These are phyloP conservation scores for Castanea mollissima DNA, from an alignment of 306 rosid genomes.

Conservation along the genomic window DNA sequence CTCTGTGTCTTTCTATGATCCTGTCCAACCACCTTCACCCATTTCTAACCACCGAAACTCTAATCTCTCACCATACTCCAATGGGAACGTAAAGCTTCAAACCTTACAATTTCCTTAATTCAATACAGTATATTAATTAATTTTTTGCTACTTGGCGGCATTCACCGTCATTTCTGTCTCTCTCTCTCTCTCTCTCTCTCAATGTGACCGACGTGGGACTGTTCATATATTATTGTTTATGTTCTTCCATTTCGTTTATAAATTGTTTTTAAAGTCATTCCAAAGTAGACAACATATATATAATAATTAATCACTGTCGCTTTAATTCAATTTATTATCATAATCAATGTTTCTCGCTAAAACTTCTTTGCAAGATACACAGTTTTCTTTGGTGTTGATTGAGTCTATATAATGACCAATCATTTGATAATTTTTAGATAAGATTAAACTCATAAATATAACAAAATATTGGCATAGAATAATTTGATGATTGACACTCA, in stretches of 20 bases:
- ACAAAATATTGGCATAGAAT: no score
- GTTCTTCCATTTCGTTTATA: background rate
- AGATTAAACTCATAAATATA: no score
- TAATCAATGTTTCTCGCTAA: no score
- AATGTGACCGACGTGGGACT: background rate
- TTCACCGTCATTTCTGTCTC: conserved; percentile 18
- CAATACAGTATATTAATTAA: background rate
- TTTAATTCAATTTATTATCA: no score
- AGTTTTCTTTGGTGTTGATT: no score
- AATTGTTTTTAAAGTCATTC: background rate
- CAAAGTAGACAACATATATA: background rate
- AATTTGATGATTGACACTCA: conserved; percentile 1
- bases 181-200: background rate
- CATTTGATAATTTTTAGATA: no score
- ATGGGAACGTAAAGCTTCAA: conserved; percentile 41
- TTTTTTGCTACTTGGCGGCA: conserved; percentile 3
- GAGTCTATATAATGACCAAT: no score
- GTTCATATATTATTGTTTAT: background rate
- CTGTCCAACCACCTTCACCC: conserved; percentile 92
- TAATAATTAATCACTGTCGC: background rate
- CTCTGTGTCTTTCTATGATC: conserved; percentile 39
- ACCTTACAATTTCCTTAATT: conserved; percentile 14
- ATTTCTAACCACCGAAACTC: conserved; percentile 67
- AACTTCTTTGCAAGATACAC: no score
- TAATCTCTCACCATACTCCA: conserved; percentile 31